Conservation (phyloP, 805 yeast genomes). For the Suhomyces sp. region DNA sequence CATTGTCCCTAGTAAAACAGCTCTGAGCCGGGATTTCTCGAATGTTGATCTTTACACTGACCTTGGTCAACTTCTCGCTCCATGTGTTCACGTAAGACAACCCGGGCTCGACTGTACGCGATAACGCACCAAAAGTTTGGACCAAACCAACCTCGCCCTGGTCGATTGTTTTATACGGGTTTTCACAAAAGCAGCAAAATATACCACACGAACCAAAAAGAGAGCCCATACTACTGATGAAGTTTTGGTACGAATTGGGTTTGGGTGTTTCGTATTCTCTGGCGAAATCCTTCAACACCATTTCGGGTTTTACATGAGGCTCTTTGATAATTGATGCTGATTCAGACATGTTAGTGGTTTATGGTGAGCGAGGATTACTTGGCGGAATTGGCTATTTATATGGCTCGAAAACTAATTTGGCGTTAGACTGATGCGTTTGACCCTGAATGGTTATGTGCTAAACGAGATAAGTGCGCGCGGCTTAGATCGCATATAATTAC, state of each 20-base stretch:
- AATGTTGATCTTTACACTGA: conserved; percentile 56
- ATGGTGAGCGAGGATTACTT: not conserved
- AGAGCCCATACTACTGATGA: conserved; percentile 41
- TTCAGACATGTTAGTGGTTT: not conserved
- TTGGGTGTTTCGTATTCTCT: conserved; percentile 38
- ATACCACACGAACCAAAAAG: conserved; percentile 53
- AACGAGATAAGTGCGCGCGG: not conserved
- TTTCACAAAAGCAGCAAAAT: conserved; percentile 55
- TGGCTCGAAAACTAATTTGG: not conserved
- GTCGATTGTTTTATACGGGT: conserved; percentile 57
- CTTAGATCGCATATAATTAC: not conserved
- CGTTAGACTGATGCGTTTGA: not conserved
- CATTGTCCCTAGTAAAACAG: conserved; percentile 72
- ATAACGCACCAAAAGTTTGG: conserved; percentile 63
- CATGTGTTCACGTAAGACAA: conserved; percentile 61
- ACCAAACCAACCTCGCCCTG: conserved; percentile 71
- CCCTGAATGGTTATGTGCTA: not conserved
- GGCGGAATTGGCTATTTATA: not conserved
- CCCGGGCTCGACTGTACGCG: conserved; percentile 68
- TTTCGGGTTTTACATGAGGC: conserved; percentile 36
- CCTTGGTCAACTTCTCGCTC: conserved; percentile 51
- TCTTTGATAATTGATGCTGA: conserved; percentile 7
- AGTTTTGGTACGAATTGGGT: conserved; percentile 38
- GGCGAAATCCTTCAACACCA: conserved; percentile 43
- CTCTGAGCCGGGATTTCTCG: conserved; percentile 64